Base-by-base conservation (phyloP, 2,329 filamentous ascomycete genomes). In the Penicillium sp. region DNA sequence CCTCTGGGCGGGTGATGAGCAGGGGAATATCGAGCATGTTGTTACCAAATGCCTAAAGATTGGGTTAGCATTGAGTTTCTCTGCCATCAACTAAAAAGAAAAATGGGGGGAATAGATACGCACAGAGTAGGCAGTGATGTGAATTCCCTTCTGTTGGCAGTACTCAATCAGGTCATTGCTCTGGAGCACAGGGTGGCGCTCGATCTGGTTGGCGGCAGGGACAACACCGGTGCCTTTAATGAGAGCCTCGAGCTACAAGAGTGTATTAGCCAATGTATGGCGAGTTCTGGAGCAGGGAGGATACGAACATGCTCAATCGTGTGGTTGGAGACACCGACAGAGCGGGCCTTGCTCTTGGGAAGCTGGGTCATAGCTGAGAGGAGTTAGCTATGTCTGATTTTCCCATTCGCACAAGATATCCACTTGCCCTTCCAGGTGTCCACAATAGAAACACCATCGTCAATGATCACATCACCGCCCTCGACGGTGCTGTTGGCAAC, bases 181-280 rank as follows among this genome's bases (percentile, higher is more conserved):
- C 69, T 88, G 87, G 12, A 89, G 78, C 66, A 87, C 88, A 2
- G 87, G 86, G 70, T 89, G 86, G 51, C 85, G 85, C 70, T 89
- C 87, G 61, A 89, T 85, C 74, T 89, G 87, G 74, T 89, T 89
- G 64, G 83, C 82, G 2, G 84, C 84, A 1, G 87, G 87, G 1
- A 85, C 76, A 63, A 90, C 81, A 42, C 73, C 73, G n/a, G 73
- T 75, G 51, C 74, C 84, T 39, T 81, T 78, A 72, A 85, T 80
- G 66, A 87, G 69, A 49, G 78, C 77, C 67, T 87, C 79, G 66
- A 87, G 74, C 76, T 73, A 38, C 6, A 13, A 2, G 19, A 31
- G 56, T 49, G 19, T 31, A 21, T 45, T 45, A 33, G 53, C 44
- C 17, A 6, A 4, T 23, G 6, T 35, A 21, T 6, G 6, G 15